phyloP scores from a whole-genome alignment of 257 asterid genomes.

The Capsicum baccatum region DNA sequence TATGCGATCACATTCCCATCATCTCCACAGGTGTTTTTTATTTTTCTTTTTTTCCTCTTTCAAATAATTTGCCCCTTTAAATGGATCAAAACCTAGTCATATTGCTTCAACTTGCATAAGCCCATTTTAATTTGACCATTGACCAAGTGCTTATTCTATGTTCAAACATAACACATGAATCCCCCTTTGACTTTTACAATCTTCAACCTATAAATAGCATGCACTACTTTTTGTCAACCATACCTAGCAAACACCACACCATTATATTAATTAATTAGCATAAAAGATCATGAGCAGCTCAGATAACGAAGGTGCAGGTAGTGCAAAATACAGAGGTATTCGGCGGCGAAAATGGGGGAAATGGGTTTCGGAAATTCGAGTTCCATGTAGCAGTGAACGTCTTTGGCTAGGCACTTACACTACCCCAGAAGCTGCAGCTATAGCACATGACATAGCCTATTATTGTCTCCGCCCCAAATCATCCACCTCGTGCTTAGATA shows the following conservation, averaged over 20 bases:
- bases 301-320: slow-evolving; percentile 38
- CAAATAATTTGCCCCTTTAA: background rate
- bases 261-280: background rate
- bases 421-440: slow-evolving; percentile 85
- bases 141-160: background rate
- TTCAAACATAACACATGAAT: background rate
- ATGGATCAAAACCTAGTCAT: background rate
- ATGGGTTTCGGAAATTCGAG: slow-evolving; percentile 93
- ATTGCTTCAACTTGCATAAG: slow-evolving; percentile 7
- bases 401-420: slow-evolving; percentile 88
- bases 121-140: slow-evolving; percentile 25
- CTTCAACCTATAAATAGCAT: slow-evolving; percentile 62
- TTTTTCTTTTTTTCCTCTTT: background rate
- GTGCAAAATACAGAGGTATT: slow-evolving; percentile 60
- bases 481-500: slow-evolving; percentile 33
- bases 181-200: slow-evolving; percentile 44
- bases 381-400: slow-evolving; percentile 75
- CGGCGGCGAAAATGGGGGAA: slow-evolving; percentile 95
- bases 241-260: background rate
- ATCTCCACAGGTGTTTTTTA: background rate
- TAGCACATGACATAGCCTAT: slow-evolving; percentile 81
- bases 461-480: slow-evolving; percentile 60
- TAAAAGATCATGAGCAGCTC: slow-evolving; percentile 57
- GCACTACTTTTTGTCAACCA: background rate
- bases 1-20: background rate